Base-by-base conservation (phyloP, 2,329 filamentous ascomycete genomes). In the Microthyrium microscopicum region DNA sequence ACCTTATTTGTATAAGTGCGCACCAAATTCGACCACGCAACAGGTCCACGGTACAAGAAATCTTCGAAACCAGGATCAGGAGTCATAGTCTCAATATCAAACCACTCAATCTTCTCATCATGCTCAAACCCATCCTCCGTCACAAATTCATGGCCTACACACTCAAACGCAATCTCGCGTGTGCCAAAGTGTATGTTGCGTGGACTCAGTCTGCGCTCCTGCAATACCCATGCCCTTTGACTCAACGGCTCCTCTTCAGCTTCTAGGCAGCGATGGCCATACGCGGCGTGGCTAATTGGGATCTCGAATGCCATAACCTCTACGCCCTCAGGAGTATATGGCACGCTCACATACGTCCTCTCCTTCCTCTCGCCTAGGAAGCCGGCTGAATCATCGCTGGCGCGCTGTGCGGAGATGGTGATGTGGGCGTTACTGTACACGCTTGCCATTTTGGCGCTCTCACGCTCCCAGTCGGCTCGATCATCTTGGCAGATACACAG, bases 401-500 rank as follows among this genome's bases (percentile, higher is more conserved):
- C 22, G 19, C 29, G 12, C 4, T 21, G 11, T 7, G 44, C 44
- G 3, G 44, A 27, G 16, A 47, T 40, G 7, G 27, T 42, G 3
- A 41, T 18, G 12, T 35, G 33, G 4, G 43, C 31, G 4, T 38
- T 26, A 12, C 16, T 17, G 28, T 46, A 47, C 13, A 45, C 35
- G 4, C 27, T 12, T 8, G 29, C 38, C 45, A 47, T 47, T 6
- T 29, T 22, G 5, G 21, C 17, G 5, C 33, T 26, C 29, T 47
- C 37, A 3, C 20, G 16, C 13, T 24, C 32, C 39, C 41, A 45
- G 31, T 46, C 44, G 8, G 31, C 36, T 3, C 11, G 19, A 22
- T 36, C 33, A 20, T 43, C 39, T 38, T 49, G 46, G 6, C 44
- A 24, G n/a, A 48, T 49, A 35, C 44, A 49, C 4, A 48, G 26